Conservation (phyloP, 129 eudicot species). For the Daucus carota region DH1_v3.0 NC_030386.2:30416001-30416500, state of each 20-base stretch:
- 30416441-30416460: too few species aligned
- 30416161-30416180: not conserved
- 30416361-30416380: slow-evolving; percentile 75
- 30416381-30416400: slow-evolving; percentile 25
- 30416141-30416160: not conserved
- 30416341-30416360: slow-evolving; percentile 68
- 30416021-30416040: not conserved
- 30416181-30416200: slow-evolving; percentile 61
- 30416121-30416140: not conserved
- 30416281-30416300: slow-evolving; percentile 64
- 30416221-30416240: slow-evolving; percentile 50
- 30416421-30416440: too few species aligned
- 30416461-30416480: too few species aligned
- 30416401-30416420: too few species aligned
- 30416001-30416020: not conserved
- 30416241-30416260: slow-evolving; percentile 52
- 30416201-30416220: slow-evolving; percentile 60
- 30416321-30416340: slow-evolving; percentile 68
- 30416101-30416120: not conserved
- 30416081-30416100: not conserved
- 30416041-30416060: not conserved
- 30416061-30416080: too few species aligned
- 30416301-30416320: slow-evolving; percentile 55
- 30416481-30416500: too few species aligned
- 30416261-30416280: slow-evolving; percentile 61